phyloP scores from a whole-genome alignment of 257 asterid genomes.

The Solanum bukasovii region DNA sequence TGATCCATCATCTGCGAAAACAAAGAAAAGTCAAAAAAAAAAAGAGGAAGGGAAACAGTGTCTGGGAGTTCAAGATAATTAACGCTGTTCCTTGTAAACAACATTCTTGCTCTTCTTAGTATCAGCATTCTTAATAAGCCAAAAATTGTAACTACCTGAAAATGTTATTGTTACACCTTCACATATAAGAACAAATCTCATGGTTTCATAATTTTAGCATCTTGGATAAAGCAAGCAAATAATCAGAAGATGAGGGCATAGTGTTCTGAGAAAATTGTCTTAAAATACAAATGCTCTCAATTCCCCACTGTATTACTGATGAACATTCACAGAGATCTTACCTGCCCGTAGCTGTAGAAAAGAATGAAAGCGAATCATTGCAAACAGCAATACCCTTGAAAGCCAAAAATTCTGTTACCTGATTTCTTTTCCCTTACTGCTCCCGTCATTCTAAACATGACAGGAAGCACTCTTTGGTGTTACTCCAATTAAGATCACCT shows the following conservation, averaged over 20 bases:
- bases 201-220: background rate
- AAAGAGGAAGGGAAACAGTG: background rate
- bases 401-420: background rate
- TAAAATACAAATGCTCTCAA: background rate
- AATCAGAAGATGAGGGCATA: background rate
- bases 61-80: background rate
- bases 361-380: background rate
- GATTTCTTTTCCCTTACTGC: background rate
- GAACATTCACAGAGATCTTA: background rate
- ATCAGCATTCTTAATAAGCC: background rate
- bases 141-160: background rate
- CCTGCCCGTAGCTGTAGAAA: background rate
- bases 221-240: background rate
- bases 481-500: background rate
- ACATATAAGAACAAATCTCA: background rate
- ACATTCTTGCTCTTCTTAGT: background rate
- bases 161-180: background rate
- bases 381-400: background rate
- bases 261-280: background rate
- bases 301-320: background rate
- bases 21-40: background rate
- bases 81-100: background rate
- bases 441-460: background rate
- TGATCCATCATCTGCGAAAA: conserved; percentile 82
- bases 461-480: background rate